These are phyloP conservation scores for Aureobasidium subglaciale DNA, from an alignment of 2,329 filamentous ascomycete genomes.

Conservation along the genomic window DNA sequence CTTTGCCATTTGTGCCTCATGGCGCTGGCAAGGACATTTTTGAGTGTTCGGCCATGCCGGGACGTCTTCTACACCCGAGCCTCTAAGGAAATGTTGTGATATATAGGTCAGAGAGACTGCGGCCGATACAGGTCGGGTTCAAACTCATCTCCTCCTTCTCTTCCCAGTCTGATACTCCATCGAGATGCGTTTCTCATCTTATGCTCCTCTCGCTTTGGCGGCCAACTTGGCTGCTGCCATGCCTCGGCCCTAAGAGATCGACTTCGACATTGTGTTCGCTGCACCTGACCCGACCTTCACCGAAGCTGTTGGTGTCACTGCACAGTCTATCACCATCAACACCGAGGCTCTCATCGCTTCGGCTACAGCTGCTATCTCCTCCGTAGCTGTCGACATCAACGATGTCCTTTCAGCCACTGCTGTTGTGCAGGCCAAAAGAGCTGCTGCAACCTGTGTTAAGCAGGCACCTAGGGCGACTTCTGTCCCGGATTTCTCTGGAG, in stretches of 20 bases:
- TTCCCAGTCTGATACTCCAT: background rate
- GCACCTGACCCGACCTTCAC: background rate
- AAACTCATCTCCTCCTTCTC: background rate
- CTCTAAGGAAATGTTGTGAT: background rate
- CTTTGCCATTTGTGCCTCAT: background rate
- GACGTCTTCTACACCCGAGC: background rate
- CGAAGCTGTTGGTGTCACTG: slow-evolving; percentile 14
- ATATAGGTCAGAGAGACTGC: background rate
- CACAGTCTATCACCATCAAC: slow-evolving; percentile 19
- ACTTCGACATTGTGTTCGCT: slow-evolving; percentile 18
- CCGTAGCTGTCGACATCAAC: slow-evolving; percentile 16
- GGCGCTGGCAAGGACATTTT: background rate
- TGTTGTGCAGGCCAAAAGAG: slow-evolving; percentile 15
- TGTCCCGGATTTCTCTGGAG: slow-evolving; percentile 17
- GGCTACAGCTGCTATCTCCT: slow-evolving; percentile 18
- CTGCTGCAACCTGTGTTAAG: slow-evolving; percentile 2
- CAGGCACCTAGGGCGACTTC: slow-evolving; percentile 5
- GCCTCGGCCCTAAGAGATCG: slow-evolving; percentile 22
- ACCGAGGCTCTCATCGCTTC: slow-evolving; percentile 18
- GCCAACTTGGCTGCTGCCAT: slow-evolving; percentile 19
- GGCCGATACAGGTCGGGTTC: background rate
- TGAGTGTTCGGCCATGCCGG: background rate
- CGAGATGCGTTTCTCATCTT: slow-evolving; percentile 15
- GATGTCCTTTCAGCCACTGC: slow-evolving; percentile 16
- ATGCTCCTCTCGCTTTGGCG: slow-evolving; percentile 9